Conservation (phyloP, 176 grass and related monocot genomes). For the Eleusine coracana region DNA sequence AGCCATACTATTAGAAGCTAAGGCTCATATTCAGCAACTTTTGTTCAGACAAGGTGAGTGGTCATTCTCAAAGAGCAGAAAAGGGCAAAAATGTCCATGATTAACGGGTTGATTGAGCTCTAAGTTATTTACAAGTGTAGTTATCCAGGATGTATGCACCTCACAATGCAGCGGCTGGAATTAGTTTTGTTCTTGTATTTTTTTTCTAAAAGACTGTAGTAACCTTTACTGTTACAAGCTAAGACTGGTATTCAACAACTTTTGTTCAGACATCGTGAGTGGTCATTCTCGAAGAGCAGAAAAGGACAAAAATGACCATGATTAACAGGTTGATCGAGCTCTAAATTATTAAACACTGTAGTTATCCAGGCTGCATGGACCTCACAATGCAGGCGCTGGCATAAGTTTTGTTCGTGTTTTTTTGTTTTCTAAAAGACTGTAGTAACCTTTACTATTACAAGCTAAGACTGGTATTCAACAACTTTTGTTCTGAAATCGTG, state of each 20-base stretch:
- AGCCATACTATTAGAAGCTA: background rate
- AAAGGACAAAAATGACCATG: background rate
- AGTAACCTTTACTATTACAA: background rate
- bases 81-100: background rate
- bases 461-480: background rate
- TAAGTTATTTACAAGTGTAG: background rate
- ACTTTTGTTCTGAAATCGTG: background rate
- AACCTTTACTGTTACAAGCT: background rate
- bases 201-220: background rate
- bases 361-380: background rate
- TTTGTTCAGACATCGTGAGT: background rate
- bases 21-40: background rate
- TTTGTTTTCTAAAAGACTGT: background rate
- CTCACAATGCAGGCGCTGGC: background rate
- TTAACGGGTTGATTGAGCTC: background rate
- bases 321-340: background rate
- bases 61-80: background rate
- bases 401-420: background rate
- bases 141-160: background rate
- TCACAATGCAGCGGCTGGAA: background rate
- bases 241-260: background rate
- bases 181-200: background rate
- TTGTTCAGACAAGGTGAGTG: background rate
- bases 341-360: background rate
- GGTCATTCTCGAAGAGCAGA: background rate